Evolutionary conservation across 352 stramenopile genomes (phyloP).

Genomic region (Aphanomyces invadans): DNA sequence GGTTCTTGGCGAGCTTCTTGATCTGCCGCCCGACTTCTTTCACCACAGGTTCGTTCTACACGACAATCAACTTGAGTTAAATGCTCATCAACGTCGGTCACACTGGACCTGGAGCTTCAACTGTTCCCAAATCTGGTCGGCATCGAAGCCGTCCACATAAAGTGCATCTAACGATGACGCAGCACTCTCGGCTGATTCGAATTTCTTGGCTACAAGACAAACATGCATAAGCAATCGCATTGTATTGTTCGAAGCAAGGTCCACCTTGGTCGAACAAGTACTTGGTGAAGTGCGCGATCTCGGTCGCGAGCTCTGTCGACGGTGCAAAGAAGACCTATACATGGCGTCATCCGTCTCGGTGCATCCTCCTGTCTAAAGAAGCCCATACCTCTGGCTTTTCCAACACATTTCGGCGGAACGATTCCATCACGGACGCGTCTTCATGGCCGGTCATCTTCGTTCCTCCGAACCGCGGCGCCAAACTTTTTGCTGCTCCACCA

Average conservation of each 20-base stretch:
- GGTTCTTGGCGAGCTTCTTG: conserved; percentile 63
- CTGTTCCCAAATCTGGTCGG: conserved; percentile 81
- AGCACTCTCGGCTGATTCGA: conserved; percentile 26
- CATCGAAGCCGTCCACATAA: conserved; percentile 76
- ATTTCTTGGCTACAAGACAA: background rate
- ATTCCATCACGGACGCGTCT: conserved; percentile 32
- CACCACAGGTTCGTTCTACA: conserved; percentile 55
- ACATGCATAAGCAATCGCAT: background rate
- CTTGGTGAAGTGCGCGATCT: conserved; percentile 73
- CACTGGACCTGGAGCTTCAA: conserved; percentile 44
- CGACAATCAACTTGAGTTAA: no score
- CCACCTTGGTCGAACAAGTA: conserved; percentile 69
- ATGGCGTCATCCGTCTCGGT: background rate
- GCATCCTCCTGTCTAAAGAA: background rate
- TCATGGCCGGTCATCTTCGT: conserved; percentile 7
- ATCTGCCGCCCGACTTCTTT: conserved; percentile 37
- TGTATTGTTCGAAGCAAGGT: conserved; percentile 35
- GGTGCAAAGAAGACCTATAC: conserved; percentile 68
- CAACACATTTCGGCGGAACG: conserved; percentile 62
- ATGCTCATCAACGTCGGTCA: no score
- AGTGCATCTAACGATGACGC: conserved; percentile 57
- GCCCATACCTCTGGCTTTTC: conserved; percentile 53
- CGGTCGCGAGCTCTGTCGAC: conserved; percentile 46
- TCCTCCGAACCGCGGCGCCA: background rate
- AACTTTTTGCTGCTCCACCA: background rate